These are phyloP conservation scores for Artemisia tridentata DNA, from an alignment of 129 eudicot genomes.

Conservation along the genomic window DNA sequence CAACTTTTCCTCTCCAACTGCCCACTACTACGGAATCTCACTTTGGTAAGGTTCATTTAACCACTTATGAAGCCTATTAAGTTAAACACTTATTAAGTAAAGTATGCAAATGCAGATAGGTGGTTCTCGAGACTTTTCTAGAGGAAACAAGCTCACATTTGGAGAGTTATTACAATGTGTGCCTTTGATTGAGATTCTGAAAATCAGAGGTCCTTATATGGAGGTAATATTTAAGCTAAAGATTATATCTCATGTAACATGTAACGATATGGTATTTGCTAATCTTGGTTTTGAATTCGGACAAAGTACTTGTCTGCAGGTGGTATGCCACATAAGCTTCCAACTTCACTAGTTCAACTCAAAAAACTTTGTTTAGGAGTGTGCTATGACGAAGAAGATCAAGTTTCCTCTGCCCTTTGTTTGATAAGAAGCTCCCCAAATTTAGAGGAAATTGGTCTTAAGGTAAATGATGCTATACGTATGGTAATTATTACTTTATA, in stretches of 20 bases:
- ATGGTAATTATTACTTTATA: not conserved
- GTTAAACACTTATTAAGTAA: not conserved
- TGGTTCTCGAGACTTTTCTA: not conserved
- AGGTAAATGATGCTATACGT: not conserved
- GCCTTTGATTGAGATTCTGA: not conserved
- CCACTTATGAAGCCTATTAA: not conserved
- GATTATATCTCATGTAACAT: not conserved
- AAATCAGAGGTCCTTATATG: not conserved
- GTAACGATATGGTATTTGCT: not conserved
- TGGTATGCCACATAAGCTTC: not conserved
- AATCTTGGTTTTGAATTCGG: not conserved
- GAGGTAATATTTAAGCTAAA: not conserved
- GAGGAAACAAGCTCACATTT: not conserved
- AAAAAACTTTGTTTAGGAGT: not conserved
- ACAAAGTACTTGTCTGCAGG: not conserved
- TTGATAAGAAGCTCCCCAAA: not conserved
- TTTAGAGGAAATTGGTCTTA: not conserved
- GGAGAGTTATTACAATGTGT: not conserved
- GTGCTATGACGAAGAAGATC: not conserved
- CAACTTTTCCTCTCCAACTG: not conserved
- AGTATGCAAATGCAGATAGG: not conserved
- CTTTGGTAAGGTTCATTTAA: not conserved
- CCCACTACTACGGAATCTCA: not conserved
- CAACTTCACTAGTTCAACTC: not conserved
- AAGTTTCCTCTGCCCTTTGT: not conserved